Evolutionary conservation across 2,329 filamentous ascomycete genomes (phyloP).

Genomic region (Fusarium pininemorale): DNA sequence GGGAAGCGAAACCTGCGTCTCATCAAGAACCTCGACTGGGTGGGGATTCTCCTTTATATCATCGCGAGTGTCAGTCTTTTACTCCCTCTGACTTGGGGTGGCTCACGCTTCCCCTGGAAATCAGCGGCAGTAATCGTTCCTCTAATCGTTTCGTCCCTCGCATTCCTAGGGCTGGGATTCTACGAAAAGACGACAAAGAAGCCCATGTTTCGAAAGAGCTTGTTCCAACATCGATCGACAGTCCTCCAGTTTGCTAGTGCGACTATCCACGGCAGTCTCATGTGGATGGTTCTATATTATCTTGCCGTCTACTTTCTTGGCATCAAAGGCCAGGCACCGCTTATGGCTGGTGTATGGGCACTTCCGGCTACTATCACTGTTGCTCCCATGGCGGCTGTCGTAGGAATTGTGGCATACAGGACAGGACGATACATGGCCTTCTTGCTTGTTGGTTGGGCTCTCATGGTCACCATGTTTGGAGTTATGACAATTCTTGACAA

Average conservation of each 20-base stretch:
- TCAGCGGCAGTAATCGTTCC: constrained; percentile 61
- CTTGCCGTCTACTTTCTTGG: constrained; percentile 41
- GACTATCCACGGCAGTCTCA: constrained; percentile 37
- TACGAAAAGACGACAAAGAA: constrained; percentile 30
- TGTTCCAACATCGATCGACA: constrained; percentile 36
- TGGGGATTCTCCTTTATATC: constrained; percentile 67
- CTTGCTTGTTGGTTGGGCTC: constrained; percentile 68
- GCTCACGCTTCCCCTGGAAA: constrained; percentile 34
- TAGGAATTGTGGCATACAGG: constrained; percentile 62
- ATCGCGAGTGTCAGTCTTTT: constrained; percentile 26
- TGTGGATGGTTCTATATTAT: constrained; percentile 45
- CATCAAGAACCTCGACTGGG: constrained; percentile 63
- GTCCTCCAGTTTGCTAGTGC: constrained; percentile 34
- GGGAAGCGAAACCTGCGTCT: not conserved
- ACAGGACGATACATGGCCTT: constrained; percentile 69
- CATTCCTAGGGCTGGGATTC: constrained; percentile 49
- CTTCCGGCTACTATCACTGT: constrained; percentile 71
- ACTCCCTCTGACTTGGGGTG: constrained; percentile 26
- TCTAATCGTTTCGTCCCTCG: constrained; percentile 61
- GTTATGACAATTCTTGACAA: constrained; percentile 58
- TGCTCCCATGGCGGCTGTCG: constrained; percentile 66
- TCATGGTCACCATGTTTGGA: constrained; percentile 68
- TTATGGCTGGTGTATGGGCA: constrained; percentile 55
- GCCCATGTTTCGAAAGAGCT: constrained; percentile 37
- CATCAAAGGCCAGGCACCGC: constrained; percentile 32